These are phyloP conservation scores for Cryptosporidium parvum DNA, from an alignment of 169 alveolate species.

Conservation along the genomic window DNA sequence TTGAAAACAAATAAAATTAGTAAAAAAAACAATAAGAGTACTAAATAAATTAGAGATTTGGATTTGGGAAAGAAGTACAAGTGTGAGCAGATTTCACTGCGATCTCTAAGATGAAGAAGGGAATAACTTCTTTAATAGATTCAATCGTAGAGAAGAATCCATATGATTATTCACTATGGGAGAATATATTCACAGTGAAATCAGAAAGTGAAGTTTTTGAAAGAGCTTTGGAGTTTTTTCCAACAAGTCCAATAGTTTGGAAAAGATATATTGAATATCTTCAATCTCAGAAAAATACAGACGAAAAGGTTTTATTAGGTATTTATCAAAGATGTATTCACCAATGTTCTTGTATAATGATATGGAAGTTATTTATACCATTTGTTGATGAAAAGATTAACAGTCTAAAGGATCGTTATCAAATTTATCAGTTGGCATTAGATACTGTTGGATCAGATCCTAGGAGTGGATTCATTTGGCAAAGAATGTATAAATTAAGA, in stretches of 20 bases:
- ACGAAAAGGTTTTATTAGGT: slow-evolving; percentile 1
- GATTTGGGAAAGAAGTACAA: neutral
- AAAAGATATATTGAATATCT: slow-evolving; percentile 66
- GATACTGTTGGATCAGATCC: slow-evolving; percentile 70
- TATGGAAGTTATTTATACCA: slow-evolving; percentile 56
- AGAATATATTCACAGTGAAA: slow-evolving; percentile 62
- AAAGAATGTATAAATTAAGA: slow-evolving; percentile 65
- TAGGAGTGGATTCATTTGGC: slow-evolving; percentile 73
- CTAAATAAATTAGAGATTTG: neutral
- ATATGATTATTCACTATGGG: slow-evolving; percentile 66
- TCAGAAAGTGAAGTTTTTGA: slow-evolving; percentile 75
- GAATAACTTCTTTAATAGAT: slow-evolving; percentile 52
- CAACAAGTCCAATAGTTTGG: slow-evolving; percentile 74
- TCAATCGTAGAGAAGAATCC: slow-evolving; percentile 74
- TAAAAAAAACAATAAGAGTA: neutral
- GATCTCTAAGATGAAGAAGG: slow-evolving; percentile 51
- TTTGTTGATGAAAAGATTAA: slow-evolving; percentile 37
- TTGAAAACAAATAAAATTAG: neutral
- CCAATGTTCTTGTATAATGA: slow-evolving; percentile 72
- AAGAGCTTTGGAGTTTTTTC: slow-evolving; percentile 69
- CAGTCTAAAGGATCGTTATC: slow-evolving; percentile 43
- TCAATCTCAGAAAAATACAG: slow-evolving; percentile 38
- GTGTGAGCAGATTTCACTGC: slow-evolving; percentile 6
- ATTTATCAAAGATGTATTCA: slow-evolving; percentile 61
- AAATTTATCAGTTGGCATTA: slow-evolving; percentile 53